These are phyloP conservation scores for Mycena epipterygia DNA, from an alignment of 768 basidiomycete genomes.

Conservation along the genomic window DNA sequence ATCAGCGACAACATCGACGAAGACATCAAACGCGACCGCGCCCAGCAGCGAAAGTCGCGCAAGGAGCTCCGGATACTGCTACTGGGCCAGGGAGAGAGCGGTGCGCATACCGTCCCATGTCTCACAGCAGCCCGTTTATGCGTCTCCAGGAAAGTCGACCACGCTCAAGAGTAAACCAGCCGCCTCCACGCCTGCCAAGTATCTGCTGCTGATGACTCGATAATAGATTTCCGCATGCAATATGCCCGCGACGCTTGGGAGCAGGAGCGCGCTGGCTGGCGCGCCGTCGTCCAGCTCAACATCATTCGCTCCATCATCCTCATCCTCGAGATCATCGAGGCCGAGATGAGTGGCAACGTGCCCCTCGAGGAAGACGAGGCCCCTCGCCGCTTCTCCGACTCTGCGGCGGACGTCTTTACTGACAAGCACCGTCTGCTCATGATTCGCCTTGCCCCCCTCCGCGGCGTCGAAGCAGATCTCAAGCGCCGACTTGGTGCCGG, in stretches of 20 bases:
- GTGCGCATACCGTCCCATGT: slow-evolving; percentile 51
- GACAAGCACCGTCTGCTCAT: slow-evolving; percentile 67
- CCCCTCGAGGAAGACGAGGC: slow-evolving; percentile 53
- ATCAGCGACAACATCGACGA: slow-evolving; percentile 73
- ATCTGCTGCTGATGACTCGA: neutral
- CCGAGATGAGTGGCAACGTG: slow-evolving; percentile 61
- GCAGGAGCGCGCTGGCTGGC: slow-evolving; percentile 80
- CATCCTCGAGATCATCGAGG: slow-evolving; percentile 73
- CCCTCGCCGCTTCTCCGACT: slow-evolving; percentile 34
- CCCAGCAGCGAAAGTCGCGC: slow-evolving; percentile 57
- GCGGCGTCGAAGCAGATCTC: slow-evolving; percentile 72
- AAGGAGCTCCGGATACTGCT: slow-evolving; percentile 69
- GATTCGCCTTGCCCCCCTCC: slow-evolving; percentile 73
- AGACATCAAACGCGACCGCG: slow-evolving; percentile 64
- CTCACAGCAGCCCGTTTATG: slow-evolving; percentile 15
- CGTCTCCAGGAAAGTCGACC: slow-evolving; percentile 71
- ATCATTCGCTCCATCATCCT: slow-evolving; percentile 78
- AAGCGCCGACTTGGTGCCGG: slow-evolving; percentile 70
- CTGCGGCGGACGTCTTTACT: slow-evolving; percentile 50
- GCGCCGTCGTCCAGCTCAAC: slow-evolving; percentile 84
- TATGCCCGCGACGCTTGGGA: slow-evolving; percentile 75
- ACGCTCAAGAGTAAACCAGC: slow-evolving; percentile 68
- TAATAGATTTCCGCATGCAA: slow-evolving; percentile 78
- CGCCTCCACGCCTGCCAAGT: neutral
- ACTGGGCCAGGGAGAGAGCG: slow-evolving; percentile 77